Conservation (phyloP, 1,139 yeast species). For the Geotrichum europaeum region DNA sequence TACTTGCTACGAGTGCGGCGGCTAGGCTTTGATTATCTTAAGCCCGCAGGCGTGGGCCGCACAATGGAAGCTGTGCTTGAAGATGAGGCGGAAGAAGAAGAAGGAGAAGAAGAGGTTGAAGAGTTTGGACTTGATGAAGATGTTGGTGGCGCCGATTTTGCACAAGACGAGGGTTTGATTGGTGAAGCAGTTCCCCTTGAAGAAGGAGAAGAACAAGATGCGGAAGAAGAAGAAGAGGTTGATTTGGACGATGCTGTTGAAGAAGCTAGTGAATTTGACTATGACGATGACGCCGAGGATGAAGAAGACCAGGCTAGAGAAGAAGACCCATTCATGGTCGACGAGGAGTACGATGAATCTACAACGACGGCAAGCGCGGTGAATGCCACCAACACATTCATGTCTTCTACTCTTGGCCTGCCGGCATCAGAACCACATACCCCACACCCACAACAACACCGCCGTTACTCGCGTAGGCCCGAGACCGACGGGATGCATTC, state of each 20-base stretch:
- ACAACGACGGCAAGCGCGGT: neutral
- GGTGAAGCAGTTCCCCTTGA: neutral
- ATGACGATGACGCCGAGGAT: constrained; percentile 3
- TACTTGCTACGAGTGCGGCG: constrained; percentile 23
- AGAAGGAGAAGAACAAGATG: neutral
- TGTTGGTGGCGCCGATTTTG: constrained; percentile 3
- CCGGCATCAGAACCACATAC: neutral
- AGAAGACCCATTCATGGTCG: constrained; percentile 10
- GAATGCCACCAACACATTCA: neutral
- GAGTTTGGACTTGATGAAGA: constrained; percentile 20
- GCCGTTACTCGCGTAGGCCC: neutral
- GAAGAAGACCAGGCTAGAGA: constrained; percentile 5
- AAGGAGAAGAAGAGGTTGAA: constrained; percentile 21
- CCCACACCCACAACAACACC: neutral
- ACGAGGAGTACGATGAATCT: constrained; percentile 7
- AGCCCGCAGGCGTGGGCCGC: constrained; percentile 25
- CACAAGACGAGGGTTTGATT: neutral
- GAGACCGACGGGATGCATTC: neutral
- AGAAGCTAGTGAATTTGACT: constrained; percentile 4
- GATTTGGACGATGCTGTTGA: neutral
- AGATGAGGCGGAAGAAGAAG: constrained; percentile 24
- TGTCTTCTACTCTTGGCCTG: neutral
- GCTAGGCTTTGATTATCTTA: constrained; percentile 24
- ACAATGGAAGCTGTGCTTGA: constrained; percentile 26
- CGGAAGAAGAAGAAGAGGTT: neutral